phyloP scores from a whole-genome alignment of 2,329 filamentous ascomycete genomes.

The Pseudocercospora fuligena region DNA sequence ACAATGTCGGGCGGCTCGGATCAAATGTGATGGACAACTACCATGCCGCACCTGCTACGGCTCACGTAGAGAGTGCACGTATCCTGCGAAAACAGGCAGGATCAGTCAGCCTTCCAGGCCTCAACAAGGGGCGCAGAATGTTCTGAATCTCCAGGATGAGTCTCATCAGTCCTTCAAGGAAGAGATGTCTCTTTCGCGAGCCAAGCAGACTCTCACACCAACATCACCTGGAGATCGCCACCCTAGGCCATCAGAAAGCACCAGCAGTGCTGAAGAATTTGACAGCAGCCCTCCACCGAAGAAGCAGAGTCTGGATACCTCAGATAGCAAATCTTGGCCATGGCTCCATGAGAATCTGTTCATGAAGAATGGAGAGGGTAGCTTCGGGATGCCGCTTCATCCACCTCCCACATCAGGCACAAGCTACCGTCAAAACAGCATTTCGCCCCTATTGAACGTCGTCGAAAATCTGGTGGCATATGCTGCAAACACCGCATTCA shows the following conservation, averaged over 20 bases:
- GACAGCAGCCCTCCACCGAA: not conserved
- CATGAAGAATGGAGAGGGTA: constrained; percentile 13
- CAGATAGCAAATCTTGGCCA: constrained; percentile 17
- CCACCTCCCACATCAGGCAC: not conserved
- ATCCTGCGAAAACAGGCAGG: constrained; percentile 20
- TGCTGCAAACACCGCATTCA: constrained; percentile 22
- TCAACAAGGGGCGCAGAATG: not conserved
- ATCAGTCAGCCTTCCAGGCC: constrained; percentile 23
- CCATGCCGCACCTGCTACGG: constrained; percentile 22
- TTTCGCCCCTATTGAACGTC: constrained; percentile 13
- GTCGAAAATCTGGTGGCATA: constrained; percentile 23
- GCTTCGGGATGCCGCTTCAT: not conserved
- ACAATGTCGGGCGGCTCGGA: constrained; percentile 21
- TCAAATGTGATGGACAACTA: constrained; percentile 26
- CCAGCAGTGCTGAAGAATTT: not conserved
- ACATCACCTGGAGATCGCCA: not conserved
- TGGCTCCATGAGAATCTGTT: constrained; percentile 25
- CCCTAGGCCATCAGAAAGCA: not conserved
- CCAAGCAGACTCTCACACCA: not conserved
- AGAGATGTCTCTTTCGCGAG: not conserved
- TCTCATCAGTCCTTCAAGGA: not conserved
- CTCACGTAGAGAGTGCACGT: constrained; percentile 21
- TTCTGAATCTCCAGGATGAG: not conserved
- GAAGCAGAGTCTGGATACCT: not conserved
- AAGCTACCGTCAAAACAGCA: not conserved